Percentiles rank a stretch among this genome's conserved stretches.
Conservation (phyloP, 495 filamentous ascomycete genomes). For the Aspergillus diversus region DNA sequence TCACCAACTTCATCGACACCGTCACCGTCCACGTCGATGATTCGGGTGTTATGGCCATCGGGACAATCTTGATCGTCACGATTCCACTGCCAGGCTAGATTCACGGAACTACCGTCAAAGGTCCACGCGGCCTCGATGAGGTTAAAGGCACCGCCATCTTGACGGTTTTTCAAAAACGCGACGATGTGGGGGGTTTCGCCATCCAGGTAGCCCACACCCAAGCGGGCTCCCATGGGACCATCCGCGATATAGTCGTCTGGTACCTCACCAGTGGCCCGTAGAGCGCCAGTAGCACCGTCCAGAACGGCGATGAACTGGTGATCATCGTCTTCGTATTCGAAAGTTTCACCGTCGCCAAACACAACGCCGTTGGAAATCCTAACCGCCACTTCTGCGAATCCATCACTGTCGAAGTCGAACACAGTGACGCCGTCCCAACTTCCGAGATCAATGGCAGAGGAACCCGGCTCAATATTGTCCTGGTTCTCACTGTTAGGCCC, state of each 20-base stretch:
- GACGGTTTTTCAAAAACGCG: slow-evolving; percentile 9
- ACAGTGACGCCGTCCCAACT: slow-evolving; percentile 19
- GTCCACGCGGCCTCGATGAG: not conserved
- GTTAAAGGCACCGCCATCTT: slow-evolving; percentile 1
- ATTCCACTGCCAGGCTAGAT: not conserved
- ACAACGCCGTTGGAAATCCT: slow-evolving; percentile 15
- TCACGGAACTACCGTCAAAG: not conserved
- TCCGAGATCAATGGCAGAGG: slow-evolving; percentile 5
- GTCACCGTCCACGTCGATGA: slow-evolving; percentile 17
- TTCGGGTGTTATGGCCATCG: slow-evolving; percentile 18
- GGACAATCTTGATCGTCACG: not conserved
- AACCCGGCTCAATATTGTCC: slow-evolving; percentile 14
- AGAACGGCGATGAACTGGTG: slow-evolving; percentile 11
- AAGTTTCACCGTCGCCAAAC: slow-evolving; percentile 12
- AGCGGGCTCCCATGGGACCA: slow-evolving; percentile 11
- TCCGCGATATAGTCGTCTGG: slow-evolving; percentile 14
- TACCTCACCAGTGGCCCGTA: not conserved
- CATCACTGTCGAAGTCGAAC: slow-evolving; percentile 15
- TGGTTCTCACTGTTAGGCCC: slow-evolving; percentile 19
- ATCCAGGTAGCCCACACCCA: slow-evolving; percentile 14
- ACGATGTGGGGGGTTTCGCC: slow-evolving; percentile 7
- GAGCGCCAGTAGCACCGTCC: not conserved
- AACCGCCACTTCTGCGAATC: slow-evolving; percentile 7
- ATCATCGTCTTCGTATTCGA: slow-evolving; percentile 9
- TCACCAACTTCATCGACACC: slow-evolving; percentile 13